Evolutionary conservation across 768 basidiomycete species (phyloP).

Genomic region (Obba rivulosa): DNA sequence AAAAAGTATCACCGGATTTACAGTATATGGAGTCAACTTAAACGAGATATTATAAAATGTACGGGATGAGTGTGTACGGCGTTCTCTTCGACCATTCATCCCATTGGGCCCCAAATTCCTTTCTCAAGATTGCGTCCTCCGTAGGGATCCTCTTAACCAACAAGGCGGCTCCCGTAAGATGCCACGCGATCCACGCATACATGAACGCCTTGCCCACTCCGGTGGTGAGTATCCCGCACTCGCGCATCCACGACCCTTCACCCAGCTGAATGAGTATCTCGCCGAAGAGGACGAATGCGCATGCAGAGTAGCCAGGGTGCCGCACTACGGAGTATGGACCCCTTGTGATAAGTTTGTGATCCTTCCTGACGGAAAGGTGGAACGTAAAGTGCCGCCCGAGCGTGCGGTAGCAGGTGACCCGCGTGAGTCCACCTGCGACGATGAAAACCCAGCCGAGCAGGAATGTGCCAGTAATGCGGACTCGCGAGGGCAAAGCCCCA

Average conservation of each 20-base stretch:
- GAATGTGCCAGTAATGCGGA: background rate
- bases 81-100: constrained; percentile 10
- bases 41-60: constrained; percentile 2
- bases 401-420: constrained; percentile 9
- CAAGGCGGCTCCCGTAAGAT: background rate
- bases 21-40: no score
- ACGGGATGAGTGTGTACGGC: constrained; percentile 12
- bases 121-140: constrained; percentile 12
- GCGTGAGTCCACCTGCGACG: constrained; percentile 2
- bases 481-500: no score
- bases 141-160: background rate
- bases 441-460: background rate
- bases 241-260: background rate
- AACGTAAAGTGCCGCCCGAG: constrained; percentile 17
- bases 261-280: background rate
- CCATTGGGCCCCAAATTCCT: constrained; percentile 12
- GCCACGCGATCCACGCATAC: background rate
- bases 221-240: constrained; percentile 2
- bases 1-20: no score
- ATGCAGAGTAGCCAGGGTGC: constrained; percentile 15
- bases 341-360: constrained; percentile 13
- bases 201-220: constrained; percentile 1
- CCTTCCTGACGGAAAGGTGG: constrained; percentile 7
- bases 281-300: no score
- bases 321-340: constrained; percentile 16